Conservation (phyloP, 495 filamentous ascomycete species). For the Penicillium taxi region DNA sequence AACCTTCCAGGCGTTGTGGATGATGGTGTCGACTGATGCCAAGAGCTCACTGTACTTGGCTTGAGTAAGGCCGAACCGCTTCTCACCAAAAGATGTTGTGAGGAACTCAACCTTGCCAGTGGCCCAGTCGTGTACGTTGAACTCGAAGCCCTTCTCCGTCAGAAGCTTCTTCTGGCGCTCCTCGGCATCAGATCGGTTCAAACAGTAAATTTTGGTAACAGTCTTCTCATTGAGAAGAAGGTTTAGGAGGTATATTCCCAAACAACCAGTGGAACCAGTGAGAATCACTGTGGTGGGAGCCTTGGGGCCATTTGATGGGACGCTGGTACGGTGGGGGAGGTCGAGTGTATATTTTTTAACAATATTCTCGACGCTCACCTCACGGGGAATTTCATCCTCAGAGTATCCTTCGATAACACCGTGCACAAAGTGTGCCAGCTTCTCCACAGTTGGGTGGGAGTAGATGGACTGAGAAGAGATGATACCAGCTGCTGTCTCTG, state of each 20-base stretch:
- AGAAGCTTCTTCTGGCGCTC: slow-evolving; percentile 15
- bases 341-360: slow-evolving; percentile 14
- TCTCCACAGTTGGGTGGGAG: slow-evolving; percentile 21
- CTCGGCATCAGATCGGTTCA: slow-evolving; percentile 41
- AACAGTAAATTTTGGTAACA: slow-evolving; percentile 46
- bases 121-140: slow-evolving; percentile 8
- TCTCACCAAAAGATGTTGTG: slow-evolving; percentile 39
- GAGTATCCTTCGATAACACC: slow-evolving; percentile 13
- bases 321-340: slow-evolving; percentile 16
- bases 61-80: slow-evolving; percentile 39
- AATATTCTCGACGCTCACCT: slow-evolving; percentile 13
- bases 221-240: slow-evolving; percentile 25
- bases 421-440: slow-evolving; percentile 13
- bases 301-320: neutral
- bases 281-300: slow-evolving; percentile 28
- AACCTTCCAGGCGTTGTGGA: slow-evolving; percentile 60
- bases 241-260: slow-evolving; percentile 52
- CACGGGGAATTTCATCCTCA: slow-evolving; percentile 7
- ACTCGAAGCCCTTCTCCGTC: slow-evolving; percentile 14
- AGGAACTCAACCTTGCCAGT: slow-evolving; percentile 39
- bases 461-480: slow-evolving; percentile 25
- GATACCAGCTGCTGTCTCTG: neutral
- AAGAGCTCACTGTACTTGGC: slow-evolving; percentile 36
- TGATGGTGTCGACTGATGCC: slow-evolving; percentile 39
- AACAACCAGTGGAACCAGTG: slow-evolving; percentile 50